Evolutionary conservation across 305 asterid species (phyloP).

Genomic region (Solanum hybrid): DNA sequence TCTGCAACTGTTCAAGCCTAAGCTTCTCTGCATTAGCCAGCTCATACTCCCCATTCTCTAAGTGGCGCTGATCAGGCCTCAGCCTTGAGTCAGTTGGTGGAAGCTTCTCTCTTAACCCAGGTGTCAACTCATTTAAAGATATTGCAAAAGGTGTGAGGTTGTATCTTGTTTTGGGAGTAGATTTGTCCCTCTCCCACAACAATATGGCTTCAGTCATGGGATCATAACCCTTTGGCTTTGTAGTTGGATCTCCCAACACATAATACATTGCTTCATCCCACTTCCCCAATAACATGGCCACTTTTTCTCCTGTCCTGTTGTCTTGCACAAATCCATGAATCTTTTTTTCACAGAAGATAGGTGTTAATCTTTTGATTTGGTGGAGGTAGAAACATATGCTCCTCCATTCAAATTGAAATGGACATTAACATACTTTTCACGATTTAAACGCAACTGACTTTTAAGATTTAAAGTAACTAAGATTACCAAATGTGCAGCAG

Average conservation of each 20-base stretch:
- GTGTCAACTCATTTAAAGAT: conserved; percentile 79
- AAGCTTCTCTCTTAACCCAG: conserved; percentile 59
- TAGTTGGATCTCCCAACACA: conserved; percentile 84
- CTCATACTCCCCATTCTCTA: conserved; percentile 96
- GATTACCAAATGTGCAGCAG: neutral
- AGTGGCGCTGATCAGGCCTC: conserved; percentile 92
- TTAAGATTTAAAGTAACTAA: neutral
- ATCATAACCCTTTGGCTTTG: conserved; percentile 89
- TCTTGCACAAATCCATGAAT: conserved; percentile 97
- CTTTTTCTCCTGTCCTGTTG: conserved; percentile 91
- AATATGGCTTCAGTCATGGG: conserved; percentile 90
- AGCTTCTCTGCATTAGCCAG: conserved; percentile 91
- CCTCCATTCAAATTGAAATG: neutral
- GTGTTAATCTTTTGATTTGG: neutral
- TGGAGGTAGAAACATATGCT: neutral
- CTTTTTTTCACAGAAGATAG: conserved; percentile 22
- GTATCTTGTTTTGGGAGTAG: conserved; percentile 74
- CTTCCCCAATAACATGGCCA: conserved; percentile 81
- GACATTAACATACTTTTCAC: neutral
- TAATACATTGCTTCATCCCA: conserved; percentile 98
- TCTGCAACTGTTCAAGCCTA: conserved; percentile 91
- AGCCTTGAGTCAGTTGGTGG: conserved; percentile 94
- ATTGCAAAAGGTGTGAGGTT: conserved; percentile 91
- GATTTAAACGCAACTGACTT: neutral
- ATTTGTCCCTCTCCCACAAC: conserved; percentile 90